Evolutionary conservation across 2,329 filamentous ascomycete species (phyloP).

Genomic region (Cladosporium sphaerospermum): DNA sequence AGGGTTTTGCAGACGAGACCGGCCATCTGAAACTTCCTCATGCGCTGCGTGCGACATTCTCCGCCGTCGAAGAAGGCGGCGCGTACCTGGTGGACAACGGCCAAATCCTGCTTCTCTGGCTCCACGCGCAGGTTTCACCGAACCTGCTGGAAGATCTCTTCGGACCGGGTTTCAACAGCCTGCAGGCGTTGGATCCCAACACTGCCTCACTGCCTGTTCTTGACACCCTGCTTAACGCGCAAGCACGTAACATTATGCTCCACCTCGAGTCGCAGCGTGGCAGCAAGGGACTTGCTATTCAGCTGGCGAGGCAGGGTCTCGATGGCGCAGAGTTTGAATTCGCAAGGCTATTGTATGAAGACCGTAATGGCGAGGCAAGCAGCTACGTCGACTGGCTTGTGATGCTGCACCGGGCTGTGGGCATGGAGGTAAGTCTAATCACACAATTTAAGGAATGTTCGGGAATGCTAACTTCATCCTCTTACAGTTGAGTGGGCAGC

Average conservation of each 20-base stretch:
- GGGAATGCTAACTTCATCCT: slow-evolving; percentile 13
- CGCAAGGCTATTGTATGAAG: slow-evolving; percentile 82
- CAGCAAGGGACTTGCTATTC: slow-evolving; percentile 80
- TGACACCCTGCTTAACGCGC: slow-evolving; percentile 87
- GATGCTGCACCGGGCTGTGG: slow-evolving; percentile 86
- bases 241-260: slow-evolving; percentile 88
- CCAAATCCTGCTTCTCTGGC: slow-evolving; percentile 84
- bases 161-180: slow-evolving; percentile 62
- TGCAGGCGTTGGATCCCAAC: slow-evolving; percentile 76
- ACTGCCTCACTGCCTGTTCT: slow-evolving; percentile 73
- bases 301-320: slow-evolving; percentile 84
- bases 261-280: slow-evolving; percentile 75
- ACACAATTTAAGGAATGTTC: neutral
- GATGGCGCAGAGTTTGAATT: slow-evolving; percentile 97
- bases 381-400: slow-evolving; percentile 99
- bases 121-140: slow-evolving; percentile 86
- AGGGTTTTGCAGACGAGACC: slow-evolving; percentile 89
- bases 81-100: slow-evolving; percentile 95
- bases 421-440: slow-evolving; percentile 58
- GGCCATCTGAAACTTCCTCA: slow-evolving; percentile 82
- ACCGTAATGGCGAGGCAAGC: slow-evolving; percentile 94
- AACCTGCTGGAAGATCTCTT: slow-evolving; percentile 89
- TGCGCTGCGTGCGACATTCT: slow-evolving; percentile 74
- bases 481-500: slow-evolving; percentile 26
- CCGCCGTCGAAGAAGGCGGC: slow-evolving; percentile 82